Evolutionary conservation across 2,329 filamentous ascomycete genomes (phyloP), one percentile per base, ranked within the genome.

Genomic region (Beauveria australis): DNA sequence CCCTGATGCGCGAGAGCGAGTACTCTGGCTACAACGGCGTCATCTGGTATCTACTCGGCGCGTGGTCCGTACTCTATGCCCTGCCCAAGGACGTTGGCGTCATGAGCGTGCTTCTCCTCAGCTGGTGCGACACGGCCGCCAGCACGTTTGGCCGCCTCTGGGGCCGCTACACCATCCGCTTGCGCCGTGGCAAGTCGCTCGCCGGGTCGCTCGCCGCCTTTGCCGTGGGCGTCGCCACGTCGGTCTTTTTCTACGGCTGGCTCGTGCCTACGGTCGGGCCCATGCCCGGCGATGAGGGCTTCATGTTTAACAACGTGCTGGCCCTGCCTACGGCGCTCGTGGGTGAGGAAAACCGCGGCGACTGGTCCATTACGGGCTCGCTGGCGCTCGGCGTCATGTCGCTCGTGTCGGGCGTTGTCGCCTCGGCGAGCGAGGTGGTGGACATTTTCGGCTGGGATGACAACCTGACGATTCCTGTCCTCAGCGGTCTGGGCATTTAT

Each of bases 61-160:
- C 92, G 30, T 97, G 92, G 86, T 81, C 87, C 37, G 91, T 93
- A 18, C 83, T 97, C 66, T 85, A 85, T 66, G 91, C 91, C 72
- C 91, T 95, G 73, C 91, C 92, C 64, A 99, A 97, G 76, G 94
- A 99, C 68, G 83, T 99, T 26, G 92, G 88, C 8, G 88, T 96
- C 53, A 88, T 97, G 79, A 87, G 89, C 63, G 89, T 97, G 48
- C 79, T 99, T 68, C 82, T 99, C 46, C 84, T 99, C 26, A 95
- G 90, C 70, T 99, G 94, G 94, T 99, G 94, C 75, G 94, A 99
- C 73, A 97, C 94, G 1, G 94, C 94, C 41, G 94, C 94, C 55
- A 94, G 89, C 71, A 99, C 94, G 0, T 92, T 99, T 70, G 94
- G 94, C 58, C 85, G 94, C 59, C 79, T 93, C 16, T 97, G 90